Base-by-base conservation (phyloP, 805 yeast species). In the Schwanniomyces vanrijiae region DNA sequence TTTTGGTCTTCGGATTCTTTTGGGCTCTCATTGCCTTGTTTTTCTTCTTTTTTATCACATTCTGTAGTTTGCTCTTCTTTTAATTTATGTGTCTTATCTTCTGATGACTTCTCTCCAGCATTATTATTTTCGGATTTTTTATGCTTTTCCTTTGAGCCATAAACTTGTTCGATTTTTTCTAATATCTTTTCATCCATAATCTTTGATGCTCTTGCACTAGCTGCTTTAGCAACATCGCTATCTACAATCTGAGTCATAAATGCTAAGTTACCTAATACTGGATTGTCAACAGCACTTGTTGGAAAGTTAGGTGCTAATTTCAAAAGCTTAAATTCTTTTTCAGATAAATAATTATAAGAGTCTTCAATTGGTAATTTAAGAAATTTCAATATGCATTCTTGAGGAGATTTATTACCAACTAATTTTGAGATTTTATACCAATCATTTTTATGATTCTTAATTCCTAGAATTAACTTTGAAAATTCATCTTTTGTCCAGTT, bases 251-350 rank as follows among this genome's bases (percentile, higher is more conserved):
- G 84, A 0, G 91, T 83, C 66, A 94, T 73, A 65, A 91, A 94
- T 11, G 96, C 85, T 52, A 94, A 78, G n/a, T 96, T 92, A 31
- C 96, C 86, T 71, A 94, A 77, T 3, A 94, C 90, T 2, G 99
- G 99, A 65, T 94, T 94, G 56, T 94, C 98, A 24, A 85, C 81
- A 38, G 89, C 80, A 31, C 89, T 81, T 42, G 88, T 85, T 11
- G 98, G 96, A 43, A 92, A 76, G 62, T 89, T 86, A 3, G 95
- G 86, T 4, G 92, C 84, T 64, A 80, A 90, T 60, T 84, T 87
- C 53, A 91, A 75, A 11, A 96, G 88, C 0, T 94, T 91, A 16
- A 86, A 63, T 29, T 78, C 75, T 9, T 72, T 70, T n/a, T 52
- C 52, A 29, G 68, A 62, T 26, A 78, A 71, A 21, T 79, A 78